Base-by-base conservation (phyloP, 1,284 basidiomycete genomes). In the Porodaedalea pini region DNA sequence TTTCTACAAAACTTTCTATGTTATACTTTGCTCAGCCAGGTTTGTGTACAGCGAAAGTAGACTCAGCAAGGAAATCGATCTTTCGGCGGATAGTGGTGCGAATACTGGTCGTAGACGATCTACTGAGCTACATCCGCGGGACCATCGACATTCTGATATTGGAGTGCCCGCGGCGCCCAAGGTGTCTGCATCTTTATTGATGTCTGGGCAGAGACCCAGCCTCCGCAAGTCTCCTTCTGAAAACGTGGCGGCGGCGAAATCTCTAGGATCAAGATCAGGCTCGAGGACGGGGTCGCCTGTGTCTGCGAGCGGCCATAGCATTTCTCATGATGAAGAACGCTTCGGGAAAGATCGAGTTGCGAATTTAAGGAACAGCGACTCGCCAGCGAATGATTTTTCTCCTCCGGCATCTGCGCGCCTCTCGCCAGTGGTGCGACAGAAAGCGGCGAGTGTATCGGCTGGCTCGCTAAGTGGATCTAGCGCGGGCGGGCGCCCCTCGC, bases 201-300 rank as follows among this genome's bases (percentile, higher is more conserved):
- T 51, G 50, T 51, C 56, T 11, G 45, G 15, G 3, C 49, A 57
- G 29, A 52, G 56, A 52, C 49, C 49, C 7, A 23, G 13, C 5
- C 27, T 58, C 25, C 48, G 41, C 8, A 58, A 53, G 37, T 54
- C 51, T 19, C 51, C 57, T 21, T 58, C 57, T 50, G 57, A 52
- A 11, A 52, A 27, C 32, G 49, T 45, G 8, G n/a, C 32, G 13
- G 19, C 31, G 23, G 27, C 21, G 23, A 41, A 23, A 25, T 15
- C 23, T 5, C 15, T 40, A 40, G 27, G 43, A 41, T 55, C 44
- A 25, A 25, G 31, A 37, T 55, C 54, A 15, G 44, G 34, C 3
- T 45, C 54, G 34, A 40, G 54, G 17, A 56, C 37, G 37, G 39
- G 17, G 3, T 56, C 54, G 8, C 54, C 54, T 31, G 39, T 34